Evolutionary conservation across 495 filamentous ascomycete species (phyloP), one percentile per base, ranked within the genome.

Genomic region (Aspergillus coremiiformis): DNA sequence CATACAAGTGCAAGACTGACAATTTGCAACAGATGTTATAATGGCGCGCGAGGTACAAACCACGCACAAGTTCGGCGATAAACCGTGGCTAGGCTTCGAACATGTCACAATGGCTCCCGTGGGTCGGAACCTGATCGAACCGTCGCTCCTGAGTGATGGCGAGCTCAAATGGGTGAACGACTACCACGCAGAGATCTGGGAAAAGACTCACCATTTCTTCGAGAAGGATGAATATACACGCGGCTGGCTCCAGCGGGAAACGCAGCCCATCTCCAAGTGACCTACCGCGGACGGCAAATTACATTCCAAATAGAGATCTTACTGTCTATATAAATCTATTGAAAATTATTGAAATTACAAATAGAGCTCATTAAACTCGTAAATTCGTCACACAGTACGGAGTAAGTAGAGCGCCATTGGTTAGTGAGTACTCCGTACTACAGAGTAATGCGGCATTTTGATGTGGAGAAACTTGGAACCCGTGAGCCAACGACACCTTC

Each of bases 71-170:
- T 96, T 96, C 61, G 93, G 92, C 5, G 92, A 95, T 47, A 93
- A 92, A 70, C 87, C 91, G 19, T 98, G 87, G 70, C 69, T 96
- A 17, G 90, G 92, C 12, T 97, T 99, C 57, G 90, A 99, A 73
- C 89, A 95, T 64, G 90, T 96, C 54, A 99, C 94, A 1, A 91
- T 97, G 89, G 87, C 89, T 17, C 94, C 94, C 1, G 87, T 94
- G 66, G 96, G 93, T 67, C 78, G 83, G 54, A 96, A 91, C 49
- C 71, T 99, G 55, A 91, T 95, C 50, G 89, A 97, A 63, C 72
- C 74, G 35, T 77, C 60, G 6, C 74, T 94, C 43, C 61, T 99
- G 57, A 89, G 83, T 19, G 74, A 74, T n/a, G 74, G 65, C 26
- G 94, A 99, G 76, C 85, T 84, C 67, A 71, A 77, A 51, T 99